These are phyloP conservation scores for Choricystis sp. DNA, from an alignment of 139 green algal genomes.

Conservation along the genomic window DNA sequence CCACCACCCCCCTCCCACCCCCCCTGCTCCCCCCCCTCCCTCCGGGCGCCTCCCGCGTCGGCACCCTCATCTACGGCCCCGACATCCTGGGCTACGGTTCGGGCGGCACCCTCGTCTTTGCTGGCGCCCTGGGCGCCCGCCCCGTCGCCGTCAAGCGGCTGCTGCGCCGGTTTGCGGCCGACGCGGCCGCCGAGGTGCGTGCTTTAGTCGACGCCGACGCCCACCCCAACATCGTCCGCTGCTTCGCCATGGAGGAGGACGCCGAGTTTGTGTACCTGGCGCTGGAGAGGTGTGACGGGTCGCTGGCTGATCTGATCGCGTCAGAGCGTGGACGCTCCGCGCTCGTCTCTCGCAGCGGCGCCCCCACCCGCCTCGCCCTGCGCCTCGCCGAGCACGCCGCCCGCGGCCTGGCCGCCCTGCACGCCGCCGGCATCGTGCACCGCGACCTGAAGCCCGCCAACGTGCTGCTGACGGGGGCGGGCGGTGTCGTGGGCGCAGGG, in stretches of 20 bases:
- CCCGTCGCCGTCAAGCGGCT: conserved; percentile 80
- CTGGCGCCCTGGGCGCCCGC: conserved; percentile 60
- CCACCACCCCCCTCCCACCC: not conserved
- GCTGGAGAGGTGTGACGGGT: conserved; percentile 67
- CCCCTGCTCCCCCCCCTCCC: no score
- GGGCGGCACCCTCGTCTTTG: conserved; percentile 72
- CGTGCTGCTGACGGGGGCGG: conserved; percentile 66
- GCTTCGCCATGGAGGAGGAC: conserved; percentile 96
- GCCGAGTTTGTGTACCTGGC: conserved; percentile 93
- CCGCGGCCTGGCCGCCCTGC: conserved; percentile 47
- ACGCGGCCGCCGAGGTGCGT: conserved; percentile 83
- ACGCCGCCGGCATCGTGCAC: conserved; percentile 75
- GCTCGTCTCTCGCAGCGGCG: not conserved
- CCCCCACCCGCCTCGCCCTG: conserved; percentile 13
- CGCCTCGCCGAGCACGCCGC: conserved; percentile 13
- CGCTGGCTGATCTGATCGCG: conserved; percentile 29
- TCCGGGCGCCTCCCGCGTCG: not conserved
- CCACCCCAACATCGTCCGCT: conserved; percentile 79
- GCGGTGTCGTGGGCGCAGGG: not conserved
- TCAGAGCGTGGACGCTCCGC: not conserved
- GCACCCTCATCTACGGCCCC: conserved; percentile 24
- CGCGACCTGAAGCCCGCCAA: conserved; percentile 86
- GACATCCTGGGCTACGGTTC: conserved; percentile 45
- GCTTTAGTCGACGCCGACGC: conserved; percentile 85
- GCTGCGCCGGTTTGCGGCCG: conserved; percentile 65